Conservation (phyloP, 78 protist genomes). For the Dictyostelium intermedium region DNA sequence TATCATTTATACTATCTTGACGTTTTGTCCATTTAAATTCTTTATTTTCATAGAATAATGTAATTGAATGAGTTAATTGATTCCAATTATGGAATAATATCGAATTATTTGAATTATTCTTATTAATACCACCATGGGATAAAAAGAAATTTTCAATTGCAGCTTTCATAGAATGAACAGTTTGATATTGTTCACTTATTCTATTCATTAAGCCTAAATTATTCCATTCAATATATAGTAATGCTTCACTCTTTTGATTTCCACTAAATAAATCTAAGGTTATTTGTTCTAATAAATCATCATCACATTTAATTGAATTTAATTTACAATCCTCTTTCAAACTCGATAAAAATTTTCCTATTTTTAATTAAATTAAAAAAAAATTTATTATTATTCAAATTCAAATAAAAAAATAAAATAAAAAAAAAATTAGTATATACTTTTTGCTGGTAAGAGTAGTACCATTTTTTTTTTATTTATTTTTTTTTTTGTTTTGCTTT, state of each 20-base stretch:
- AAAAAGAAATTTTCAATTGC: not conserved
- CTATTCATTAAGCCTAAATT: not conserved
- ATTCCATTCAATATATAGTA: not conserved
- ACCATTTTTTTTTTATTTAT: not conserved
- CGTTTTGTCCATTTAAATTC: not conserved
- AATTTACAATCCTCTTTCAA: not conserved
- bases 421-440: not conserved
- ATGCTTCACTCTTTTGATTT: not conserved
- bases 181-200: not conserved
- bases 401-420: not conserved
- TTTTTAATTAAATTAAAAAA: not conserved
- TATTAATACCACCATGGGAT: not conserved
- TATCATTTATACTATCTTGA: not conserved
- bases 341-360: not conserved
- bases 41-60: not conserved
- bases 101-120: not conserved
- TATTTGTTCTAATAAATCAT: not conserved
- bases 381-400: not conserved
- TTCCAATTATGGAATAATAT: not conserved
- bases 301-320: not conserved
- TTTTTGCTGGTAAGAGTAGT: not conserved
- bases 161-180: not conserved
- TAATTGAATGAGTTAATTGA: not conserved
- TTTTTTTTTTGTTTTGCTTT: not conserved
- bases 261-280: not conserved